Base-by-base conservation (phyloP, 2,329 filamentous ascomycete genomes). In the Aschersonia sp. region DNA sequence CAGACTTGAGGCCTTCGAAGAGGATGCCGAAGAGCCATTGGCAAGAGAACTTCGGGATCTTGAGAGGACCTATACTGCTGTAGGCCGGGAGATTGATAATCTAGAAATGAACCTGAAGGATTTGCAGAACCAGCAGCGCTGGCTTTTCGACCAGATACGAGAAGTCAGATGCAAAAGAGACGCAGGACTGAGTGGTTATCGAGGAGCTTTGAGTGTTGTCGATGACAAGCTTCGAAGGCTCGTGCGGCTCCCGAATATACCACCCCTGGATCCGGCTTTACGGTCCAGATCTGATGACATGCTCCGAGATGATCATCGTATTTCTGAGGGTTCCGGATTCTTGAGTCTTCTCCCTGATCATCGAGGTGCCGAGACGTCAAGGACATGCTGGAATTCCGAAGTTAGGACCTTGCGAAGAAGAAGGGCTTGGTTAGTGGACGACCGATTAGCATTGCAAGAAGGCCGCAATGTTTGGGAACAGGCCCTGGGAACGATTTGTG, bases 171-270 rank as follows among this genome's bases (percentile, higher is more conserved):
- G 82, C 54, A 72, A 73, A 47, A 70, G 82, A 40, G 84, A 88
- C 59, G 80, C 84, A 2, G 79, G 78, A n/a, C 61, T 88, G 10
- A 85, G 82, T 48, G 82, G 82, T 0, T 89, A 87, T 59, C 77
- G 73, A 28, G 76, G 80, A 1, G 82, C 82, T 4, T 64, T 87
- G 38, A 75, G 69, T 48, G 75, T 85, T 47, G 72, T 85, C 5
- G 82, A 89, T 51, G 68, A 66, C 10, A 76, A 84, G 48, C 70
- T 87, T 5, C 64, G 66, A 4, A 67, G 65, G 4, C 74, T 89
- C 50, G 66, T 89, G 54, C 69, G 65, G 7, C 69, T 72, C 10
- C 79, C 80, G 1, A 75, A 77, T 0, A 63, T 79, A 4, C 66
- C 66, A 41, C 74, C 76, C 0, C 57, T 80, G 5, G 74, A 78